Evolutionary conservation across 768 basidiomycete genomes (phyloP), one percentile per base, ranked within the genome.

Genomic region (Agrocybe praecox): DNA sequence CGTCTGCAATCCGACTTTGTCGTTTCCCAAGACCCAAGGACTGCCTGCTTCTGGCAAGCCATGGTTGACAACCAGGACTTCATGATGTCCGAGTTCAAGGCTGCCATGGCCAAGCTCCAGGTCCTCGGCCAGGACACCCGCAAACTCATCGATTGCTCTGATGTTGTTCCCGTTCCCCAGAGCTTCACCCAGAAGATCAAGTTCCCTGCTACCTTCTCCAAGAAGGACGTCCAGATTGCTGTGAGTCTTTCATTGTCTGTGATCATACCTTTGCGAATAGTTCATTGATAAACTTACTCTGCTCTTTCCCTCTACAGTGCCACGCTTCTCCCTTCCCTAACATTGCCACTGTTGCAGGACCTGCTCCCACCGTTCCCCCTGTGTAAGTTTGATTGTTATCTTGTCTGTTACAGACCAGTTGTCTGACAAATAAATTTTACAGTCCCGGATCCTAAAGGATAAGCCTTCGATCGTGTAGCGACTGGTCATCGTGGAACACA

Each of bases 1-100:
- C 73, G 74, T 53, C 70, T 77, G 21, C 72, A 76, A 57, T 71
- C 67, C 55, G 73, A 77, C 62, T 69, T 65, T 33, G 62, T 45
- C 14, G 44, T 68, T 18, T 57, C 65, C 15, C 59, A 54, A 34
- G 55, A 60, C 44, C 17, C 34, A n/a, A 24, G 58, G 32, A 63
- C 58, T 14, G 55, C 55, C 12, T 57, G 53, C 21, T 45, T 52
- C 42, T 62, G 58, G 58, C 59, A 61, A 33, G 32, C 46, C 6
- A 54, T 53, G 47, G 50, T 60, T 26, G 53, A 65, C 57, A 61
- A 70, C 45, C 71, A 69, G 44, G 52, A 33, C 6, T 44, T 29
- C 18, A 67, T 72, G 63, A 49, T 56, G 49, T 21, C 17, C 32
- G 52, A 57, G 6, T 74, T 73, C 65, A 60, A 60, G 42, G 49